These are phyloP conservation scores for Chimonanthus salicifolius DNA, from an alignment of 164 flowering plant genomes.

Conservation along the genomic window DNA sequence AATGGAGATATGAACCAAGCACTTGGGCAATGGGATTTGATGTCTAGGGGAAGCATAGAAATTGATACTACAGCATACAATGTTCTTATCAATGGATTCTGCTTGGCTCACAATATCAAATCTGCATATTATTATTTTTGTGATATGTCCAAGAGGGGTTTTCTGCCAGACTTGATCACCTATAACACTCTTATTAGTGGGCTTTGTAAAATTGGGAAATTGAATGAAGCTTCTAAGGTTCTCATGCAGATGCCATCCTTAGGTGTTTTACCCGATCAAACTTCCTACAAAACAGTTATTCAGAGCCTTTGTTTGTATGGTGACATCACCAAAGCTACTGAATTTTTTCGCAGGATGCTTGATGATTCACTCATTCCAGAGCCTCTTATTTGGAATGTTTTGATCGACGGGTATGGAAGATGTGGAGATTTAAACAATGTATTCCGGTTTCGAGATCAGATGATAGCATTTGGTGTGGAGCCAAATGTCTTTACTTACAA, in stretches of 20 bases:
- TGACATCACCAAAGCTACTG: slow-evolving; percentile 38
- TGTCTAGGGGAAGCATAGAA: slow-evolving; percentile 24
- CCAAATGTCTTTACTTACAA: slow-evolving; percentile 73
- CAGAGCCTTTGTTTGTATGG: slow-evolving; percentile 54
- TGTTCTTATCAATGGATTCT: slow-evolving; percentile 59
- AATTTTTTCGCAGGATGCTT: slow-evolving; percentile 42
- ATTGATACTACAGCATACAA: slow-evolving; percentile 59
- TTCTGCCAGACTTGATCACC: slow-evolving; percentile 54
- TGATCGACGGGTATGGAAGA: slow-evolving; percentile 61
- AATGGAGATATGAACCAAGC: slow-evolving; percentile 42
- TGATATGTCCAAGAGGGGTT: slow-evolving; percentile 59
- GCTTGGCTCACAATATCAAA: slow-evolving; percentile 24
- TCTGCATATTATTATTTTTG: slow-evolving; percentile 35
- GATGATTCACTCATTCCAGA: slow-evolving; percentile 43
- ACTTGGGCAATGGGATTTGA: slow-evolving; percentile 39
- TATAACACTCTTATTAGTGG: slow-evolving; percentile 55
- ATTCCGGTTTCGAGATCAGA: slow-evolving; percentile 36
- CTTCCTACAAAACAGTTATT: slow-evolving; percentile 55
- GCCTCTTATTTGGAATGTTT: slow-evolving; percentile 58
- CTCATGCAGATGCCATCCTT: slow-evolving; percentile 36
- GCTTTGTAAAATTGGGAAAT: slow-evolving; percentile 50
- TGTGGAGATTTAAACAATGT: slow-evolving; percentile 42
- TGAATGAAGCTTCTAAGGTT: slow-evolving; percentile 49
- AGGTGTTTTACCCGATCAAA: slow-evolving; percentile 59
- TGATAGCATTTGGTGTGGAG: slow-evolving; percentile 42